Conservation (phyloP, 768 basidiomycete species). For the Lanmaoa rubissima region DNA sequence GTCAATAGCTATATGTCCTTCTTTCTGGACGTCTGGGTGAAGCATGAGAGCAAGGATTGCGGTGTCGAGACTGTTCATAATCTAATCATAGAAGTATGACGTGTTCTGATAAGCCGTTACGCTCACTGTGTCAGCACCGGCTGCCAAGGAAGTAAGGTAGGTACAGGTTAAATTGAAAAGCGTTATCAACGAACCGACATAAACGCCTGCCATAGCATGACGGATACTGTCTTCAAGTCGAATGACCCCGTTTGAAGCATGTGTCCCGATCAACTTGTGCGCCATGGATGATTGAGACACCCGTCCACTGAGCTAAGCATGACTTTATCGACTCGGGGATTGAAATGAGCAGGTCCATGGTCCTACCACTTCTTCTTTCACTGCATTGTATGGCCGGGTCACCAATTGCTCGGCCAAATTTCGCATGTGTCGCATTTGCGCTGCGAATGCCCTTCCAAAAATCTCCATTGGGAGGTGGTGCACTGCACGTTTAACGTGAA, state of each 20-base stretch:
- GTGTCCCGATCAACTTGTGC: not conserved
- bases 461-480: constrained; percentile 2
- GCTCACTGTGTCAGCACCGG: constrained; percentile 6
- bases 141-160: not conserved
- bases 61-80: not conserved
- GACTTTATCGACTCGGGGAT: not conserved
- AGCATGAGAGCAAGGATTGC: constrained; percentile 4
- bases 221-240: constrained; percentile 1
- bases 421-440: constrained; percentile 7
- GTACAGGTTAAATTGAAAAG: not conserved
- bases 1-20: not conserved
- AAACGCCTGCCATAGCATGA: constrained; percentile 3
- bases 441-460: not conserved
- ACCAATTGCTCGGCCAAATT: not conserved
- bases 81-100: not conserved
- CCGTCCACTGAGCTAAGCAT: constrained; percentile 1
- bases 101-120: not conserved
- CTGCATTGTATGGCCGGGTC: not conserved
- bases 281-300: constrained; percentile 5
- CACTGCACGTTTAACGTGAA: not conserved
- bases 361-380: constrained; percentile 2
- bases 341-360: not conserved
- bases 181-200: not conserved
- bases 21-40: constrained; percentile 1
- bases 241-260: not conserved